Evolutionary conservation across 306 rosid species (phyloP).

Genomic region (Cicer pinnatifidum): DNA sequence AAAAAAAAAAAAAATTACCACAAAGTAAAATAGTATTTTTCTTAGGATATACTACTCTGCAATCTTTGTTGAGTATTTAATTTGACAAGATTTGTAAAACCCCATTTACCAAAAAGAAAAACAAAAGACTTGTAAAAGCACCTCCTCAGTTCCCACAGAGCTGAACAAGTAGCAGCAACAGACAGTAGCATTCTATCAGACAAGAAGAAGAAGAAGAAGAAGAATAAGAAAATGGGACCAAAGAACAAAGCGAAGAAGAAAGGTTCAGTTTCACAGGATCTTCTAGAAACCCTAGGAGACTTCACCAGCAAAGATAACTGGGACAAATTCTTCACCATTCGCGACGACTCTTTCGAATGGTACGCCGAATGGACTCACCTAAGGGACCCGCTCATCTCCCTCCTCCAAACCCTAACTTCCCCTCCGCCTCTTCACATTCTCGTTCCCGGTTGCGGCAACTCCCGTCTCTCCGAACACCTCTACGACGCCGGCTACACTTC

Average conservation of each 20-base stretch:
- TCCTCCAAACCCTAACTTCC: conserved; percentile 40
- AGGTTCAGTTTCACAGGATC: conserved; percentile 41
- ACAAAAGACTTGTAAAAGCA: too few relatives aligned
- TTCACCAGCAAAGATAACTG: conserved; percentile 92
- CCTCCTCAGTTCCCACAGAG: too few relatives aligned
- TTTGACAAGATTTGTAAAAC: too few relatives aligned
- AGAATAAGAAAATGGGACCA: conserved; percentile 36
- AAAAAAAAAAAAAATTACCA: too few relatives aligned
- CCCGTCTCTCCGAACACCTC: conserved; percentile 85
- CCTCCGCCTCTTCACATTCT: conserved; percentile 53
- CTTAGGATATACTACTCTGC: too few relatives aligned
- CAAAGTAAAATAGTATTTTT: too few relatives aligned
- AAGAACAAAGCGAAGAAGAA: conserved; percentile 40
- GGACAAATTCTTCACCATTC: conserved; percentile 92
- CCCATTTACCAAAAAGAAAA: too few relatives aligned
- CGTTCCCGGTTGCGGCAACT: conserved; percentile 89
- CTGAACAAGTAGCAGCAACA: too few relatives aligned
- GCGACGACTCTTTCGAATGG: conserved; percentile 87
- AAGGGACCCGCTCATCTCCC: conserved; percentile 61
- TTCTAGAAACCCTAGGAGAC: conserved; percentile 78
- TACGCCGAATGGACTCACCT: conserved; percentile 87
- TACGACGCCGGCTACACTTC: conserved; percentile 71
- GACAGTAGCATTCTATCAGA: too few relatives aligned
- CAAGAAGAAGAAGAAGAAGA: too few relatives aligned
- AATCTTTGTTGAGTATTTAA: too few relatives aligned